Percentiles rank a stretch among this genome's conserved stretches.
phyloP scores from a whole-genome alignment of 495 filamentous ascomycete species.

The Trichocladium uniseriatum region DNA sequence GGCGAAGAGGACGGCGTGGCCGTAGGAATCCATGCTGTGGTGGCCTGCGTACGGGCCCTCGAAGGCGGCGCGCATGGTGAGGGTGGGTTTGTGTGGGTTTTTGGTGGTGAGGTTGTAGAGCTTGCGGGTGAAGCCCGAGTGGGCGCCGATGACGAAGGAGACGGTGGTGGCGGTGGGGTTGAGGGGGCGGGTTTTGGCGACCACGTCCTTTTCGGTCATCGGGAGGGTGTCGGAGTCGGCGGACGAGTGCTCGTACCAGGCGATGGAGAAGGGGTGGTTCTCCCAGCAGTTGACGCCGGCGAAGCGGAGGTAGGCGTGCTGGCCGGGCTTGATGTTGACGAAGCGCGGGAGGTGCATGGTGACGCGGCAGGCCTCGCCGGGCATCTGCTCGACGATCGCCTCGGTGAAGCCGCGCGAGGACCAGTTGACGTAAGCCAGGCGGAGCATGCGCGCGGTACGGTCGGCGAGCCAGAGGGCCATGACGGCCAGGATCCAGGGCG shows the following conservation, averaged over 20 bases:
- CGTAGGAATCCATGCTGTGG: conserved; percentile 79
- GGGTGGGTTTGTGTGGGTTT: conserved; percentile 5
- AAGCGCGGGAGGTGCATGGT: conserved; percentile 70
- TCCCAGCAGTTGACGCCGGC: conserved; percentile 67
- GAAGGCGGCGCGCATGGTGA: conserved; percentile 42
- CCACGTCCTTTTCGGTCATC: conserved; percentile 24
- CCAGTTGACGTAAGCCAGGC: conserved; percentile 64
- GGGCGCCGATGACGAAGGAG: conserved; percentile 73
- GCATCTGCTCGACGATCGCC: conserved; percentile 65
- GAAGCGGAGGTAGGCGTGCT: conserved; percentile 83
- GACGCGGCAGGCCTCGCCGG: conserved; percentile 73
- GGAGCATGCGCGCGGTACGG: conserved; percentile 56
- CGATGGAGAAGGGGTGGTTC: conserved; percentile 88
- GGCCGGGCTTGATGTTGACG: conserved; percentile 70
- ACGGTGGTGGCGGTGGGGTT: conserved; percentile 20
- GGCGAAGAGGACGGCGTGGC: conserved; percentile 80
- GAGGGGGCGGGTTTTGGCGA: conserved; percentile 14
- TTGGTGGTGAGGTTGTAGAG: conserved; percentile 50
- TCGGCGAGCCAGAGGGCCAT: conserved; percentile 72
- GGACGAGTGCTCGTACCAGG: conserved; percentile 56
- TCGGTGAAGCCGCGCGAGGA: conserved; percentile 51
- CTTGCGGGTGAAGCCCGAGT: conserved; percentile 77
- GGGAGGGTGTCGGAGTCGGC: conserved; percentile 20
- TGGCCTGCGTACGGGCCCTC: conserved; percentile 86
- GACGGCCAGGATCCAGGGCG: conserved; percentile 56